phyloP scores from a whole-genome alignment of 345 rosid species.

The Litchi chinensis region DNA sequence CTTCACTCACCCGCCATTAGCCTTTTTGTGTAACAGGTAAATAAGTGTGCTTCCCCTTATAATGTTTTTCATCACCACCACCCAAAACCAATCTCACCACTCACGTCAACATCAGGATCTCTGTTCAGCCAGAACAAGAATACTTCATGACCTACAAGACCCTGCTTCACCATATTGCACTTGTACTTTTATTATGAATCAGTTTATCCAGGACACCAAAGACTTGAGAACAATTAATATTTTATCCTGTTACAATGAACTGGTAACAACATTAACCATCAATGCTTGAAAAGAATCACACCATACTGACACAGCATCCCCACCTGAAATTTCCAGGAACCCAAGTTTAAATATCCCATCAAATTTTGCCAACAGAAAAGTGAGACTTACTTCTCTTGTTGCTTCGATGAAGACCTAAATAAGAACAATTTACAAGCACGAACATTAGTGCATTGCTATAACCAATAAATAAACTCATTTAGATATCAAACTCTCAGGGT shows the following conservation, averaged over 20 bases:
- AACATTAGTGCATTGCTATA: too few relatives aligned
- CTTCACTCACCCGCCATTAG: constrained; percentile 71
- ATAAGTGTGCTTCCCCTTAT: constrained; percentile 74
- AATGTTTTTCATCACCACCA: constrained; percentile 68
- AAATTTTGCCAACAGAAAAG: constrained; percentile 49
- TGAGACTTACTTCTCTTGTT: too few relatives aligned
- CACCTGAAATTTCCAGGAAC: constrained; percentile 70
- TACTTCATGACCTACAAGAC: constrained; percentile 45
- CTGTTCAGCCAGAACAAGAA: constrained; percentile 84
- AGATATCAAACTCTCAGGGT: too few relatives aligned
- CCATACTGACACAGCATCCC: constrained; percentile 67
- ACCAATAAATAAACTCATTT: too few relatives aligned
- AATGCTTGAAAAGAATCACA: constrained; percentile 24
- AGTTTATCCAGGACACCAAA: constrained; percentile 3
- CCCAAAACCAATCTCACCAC: constrained; percentile 91
- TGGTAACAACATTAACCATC: background rate
- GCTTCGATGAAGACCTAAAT: too few relatives aligned
- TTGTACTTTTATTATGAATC: constrained; percentile 30
- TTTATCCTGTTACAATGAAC: background rate
- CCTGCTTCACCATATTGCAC: constrained; percentile 70
- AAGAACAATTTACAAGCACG: too few relatives aligned
- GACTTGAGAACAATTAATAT: background rate
- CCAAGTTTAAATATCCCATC: constrained; percentile 89
- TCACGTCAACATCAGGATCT: constrained; percentile 42
- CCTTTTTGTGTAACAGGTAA: constrained; percentile 72